Percentiles rank a stretch among this genome's conserved stretches.
Conservation (phyloP, 2,329 filamentous ascomycete genomes). For the Boeremia exigua region DNA sequence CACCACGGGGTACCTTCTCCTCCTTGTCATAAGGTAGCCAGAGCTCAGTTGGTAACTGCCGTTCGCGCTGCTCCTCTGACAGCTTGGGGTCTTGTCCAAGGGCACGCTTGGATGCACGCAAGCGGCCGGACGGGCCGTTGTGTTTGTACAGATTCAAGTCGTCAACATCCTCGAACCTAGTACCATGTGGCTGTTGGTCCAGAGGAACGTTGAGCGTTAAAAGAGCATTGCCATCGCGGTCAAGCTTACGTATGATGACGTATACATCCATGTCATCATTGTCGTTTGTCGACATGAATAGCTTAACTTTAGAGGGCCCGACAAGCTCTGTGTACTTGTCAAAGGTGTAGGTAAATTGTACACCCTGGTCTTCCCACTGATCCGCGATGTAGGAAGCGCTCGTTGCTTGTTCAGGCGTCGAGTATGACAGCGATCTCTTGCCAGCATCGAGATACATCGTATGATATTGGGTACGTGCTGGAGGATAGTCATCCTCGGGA, state of each 20-base stretch:
- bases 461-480: too few species aligned
- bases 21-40: slow-evolving; percentile 50
- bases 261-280: slow-evolving; percentile 55
- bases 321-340: slow-evolving; percentile 48
- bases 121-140: slow-evolving; percentile 51
- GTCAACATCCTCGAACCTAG: slow-evolving; percentile 41
- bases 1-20: slow-evolving; percentile 50
- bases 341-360: slow-evolving; percentile 35
- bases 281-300: slow-evolving; percentile 54
- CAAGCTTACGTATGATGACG: slow-evolving; percentile 53
- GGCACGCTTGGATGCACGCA: slow-evolving; percentile 53
- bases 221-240: slow-evolving; percentile 51
- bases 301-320: slow-evolving; percentile 54
- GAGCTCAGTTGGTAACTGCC: slow-evolving; percentile 19
- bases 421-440: too few species aligned
- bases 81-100: slow-evolving; percentile 24
- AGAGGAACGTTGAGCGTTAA: slow-evolving; percentile 54
- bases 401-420: neutral
- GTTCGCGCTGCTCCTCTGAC: too few species aligned
- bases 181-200: neutral
- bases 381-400: neutral
- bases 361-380: slow-evolving; percentile 16
- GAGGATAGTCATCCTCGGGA: slow-evolving; percentile 9
- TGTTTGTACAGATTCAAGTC: slow-evolving; percentile 46
- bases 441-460: too few species aligned